These are phyloP conservation scores for Plasmodium adleri DNA, from an alignment of 169 alveolate genomes.

Conservation along the genomic window DNA sequence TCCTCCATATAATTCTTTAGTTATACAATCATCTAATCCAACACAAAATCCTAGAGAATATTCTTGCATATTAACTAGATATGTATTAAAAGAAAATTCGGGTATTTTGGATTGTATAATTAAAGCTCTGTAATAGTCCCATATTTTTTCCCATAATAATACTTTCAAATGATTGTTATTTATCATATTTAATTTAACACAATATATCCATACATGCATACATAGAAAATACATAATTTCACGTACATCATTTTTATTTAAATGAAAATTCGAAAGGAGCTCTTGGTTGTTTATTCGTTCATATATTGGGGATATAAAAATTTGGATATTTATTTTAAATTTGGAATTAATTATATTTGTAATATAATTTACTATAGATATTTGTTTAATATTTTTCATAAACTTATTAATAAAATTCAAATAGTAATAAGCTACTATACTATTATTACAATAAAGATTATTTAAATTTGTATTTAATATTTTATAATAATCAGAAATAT, in stretches of 20 bases:
- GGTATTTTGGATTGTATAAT: conserved; percentile 65
- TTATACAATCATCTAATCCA: conserved; percentile 68
- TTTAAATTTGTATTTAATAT: conserved; percentile 40
- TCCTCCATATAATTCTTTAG: conserved; percentile 58
- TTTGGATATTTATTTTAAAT: conserved; percentile 37
- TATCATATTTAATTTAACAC: conserved; percentile 49
- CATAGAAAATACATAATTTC: conserved; percentile 67
- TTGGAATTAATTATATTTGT: conserved; percentile 35
- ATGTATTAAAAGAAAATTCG: conserved; percentile 62
- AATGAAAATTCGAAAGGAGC: conserved; percentile 24
- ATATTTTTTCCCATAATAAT: conserved; percentile 68
- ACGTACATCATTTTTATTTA: conserved; percentile 55
- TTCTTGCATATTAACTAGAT: conserved; percentile 65
- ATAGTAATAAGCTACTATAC: conserved; percentile 16
- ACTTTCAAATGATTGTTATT: conserved; percentile 45
- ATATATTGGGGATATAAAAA: conserved; percentile 66
- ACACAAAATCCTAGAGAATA: conserved; percentile 72
- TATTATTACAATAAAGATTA: conserved; percentile 20
- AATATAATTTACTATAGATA: conserved; percentile 45
- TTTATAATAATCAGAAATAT: conserved; percentile 53
- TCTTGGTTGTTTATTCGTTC: conserved; percentile 65
- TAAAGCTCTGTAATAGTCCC: conserved; percentile 75
- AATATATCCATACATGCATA: conserved; percentile 76
- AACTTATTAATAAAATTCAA: conserved; percentile 30
- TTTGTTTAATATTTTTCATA: conserved; percentile 22